Base-by-base conservation (phyloP, 768 basidiomycete genomes). In the Wakefieldia striispora region DNA sequence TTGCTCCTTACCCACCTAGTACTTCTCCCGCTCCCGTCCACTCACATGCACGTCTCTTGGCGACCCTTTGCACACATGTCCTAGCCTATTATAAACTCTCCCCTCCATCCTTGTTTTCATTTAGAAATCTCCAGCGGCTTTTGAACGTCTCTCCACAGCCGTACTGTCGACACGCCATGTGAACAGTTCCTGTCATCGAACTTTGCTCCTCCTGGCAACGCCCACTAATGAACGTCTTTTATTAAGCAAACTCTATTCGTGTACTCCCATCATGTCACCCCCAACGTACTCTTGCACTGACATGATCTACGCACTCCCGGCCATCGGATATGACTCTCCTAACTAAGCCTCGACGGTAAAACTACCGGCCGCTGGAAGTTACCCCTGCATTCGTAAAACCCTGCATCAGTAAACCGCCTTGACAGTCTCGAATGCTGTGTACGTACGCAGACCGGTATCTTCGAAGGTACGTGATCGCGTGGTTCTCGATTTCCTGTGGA, bases 381-480 rank as follows among this genome's bases (percentile, higher is more conserved):
- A 59, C 80, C 84, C 49, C 85, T 78, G 64, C 27, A 45, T 13
- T 1, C n/a, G 27, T 42, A 19, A 49, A 5, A 33, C 16, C 9
- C 6, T 13, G 26, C 20, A 47, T 64, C 40, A 66, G 62, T 44
- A 24, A 10, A 42, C 45, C 16, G 14, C 33, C 33, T 26, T 19
- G 35, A 50, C 54, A 34, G 12, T 24, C 19, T 40, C 49, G n/a
- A 35, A 51, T 24, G 26, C 24, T 27, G 40, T 50, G 61, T 45
- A 88, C 91, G 68, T 75, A 95, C 89, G 88, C 82, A 59, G 86
- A 82, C 61, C 95, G 83, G 74, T 89, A 97, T 62, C 89, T 79
- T 70, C 95, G 79, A 58, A 99, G 76, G 70, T 92, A 94, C 53
- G 83, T 83, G 71, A 97, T 88, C 19, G 95, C 95, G 54, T 90